Conservation (phyloP, 768 basidiomycete genomes). For the Suillus sp. region DNA sequence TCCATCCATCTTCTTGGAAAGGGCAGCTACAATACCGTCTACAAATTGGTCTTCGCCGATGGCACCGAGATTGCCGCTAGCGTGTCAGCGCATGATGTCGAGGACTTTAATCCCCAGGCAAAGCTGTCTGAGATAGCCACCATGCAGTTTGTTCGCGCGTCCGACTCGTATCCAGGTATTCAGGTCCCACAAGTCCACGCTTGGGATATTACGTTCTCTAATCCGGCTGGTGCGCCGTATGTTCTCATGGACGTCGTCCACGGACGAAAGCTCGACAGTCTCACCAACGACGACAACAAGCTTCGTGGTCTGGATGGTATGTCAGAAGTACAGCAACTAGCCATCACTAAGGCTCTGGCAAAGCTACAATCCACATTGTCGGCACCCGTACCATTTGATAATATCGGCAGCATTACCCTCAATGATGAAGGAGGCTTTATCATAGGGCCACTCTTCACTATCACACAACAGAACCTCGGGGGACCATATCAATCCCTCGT, state of each 20-base stretch:
- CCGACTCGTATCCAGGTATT: background rate
- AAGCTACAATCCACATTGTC: background rate
- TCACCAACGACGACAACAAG: background rate
- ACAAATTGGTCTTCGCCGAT: background rate
- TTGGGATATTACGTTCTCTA: background rate
- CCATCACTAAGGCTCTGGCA: background rate
- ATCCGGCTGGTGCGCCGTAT: slow-evolving; percentile 1
- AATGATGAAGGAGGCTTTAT: background rate
- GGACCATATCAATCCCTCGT: background rate
- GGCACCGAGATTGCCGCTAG: background rate
- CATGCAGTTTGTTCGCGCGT: background rate
- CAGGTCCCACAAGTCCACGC: background rate
- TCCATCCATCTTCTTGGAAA: slow-evolving; percentile 1
- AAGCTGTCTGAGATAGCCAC: slow-evolving; percentile 2
- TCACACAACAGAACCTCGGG: background rate
- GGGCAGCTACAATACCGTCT: slow-evolving; percentile 2
- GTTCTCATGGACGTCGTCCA: slow-evolving; percentile 3
- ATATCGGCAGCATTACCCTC: background rate
- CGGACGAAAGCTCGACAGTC: background rate
- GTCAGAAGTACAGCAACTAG: background rate
- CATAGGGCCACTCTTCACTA: background rate
- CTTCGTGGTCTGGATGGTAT: background rate
- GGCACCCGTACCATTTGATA: background rate
- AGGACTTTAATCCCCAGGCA: background rate
- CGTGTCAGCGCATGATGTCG: background rate